Evolutionary conservation across 2,329 filamentous ascomycete genomes (phyloP), one percentile per base, ranked within the genome.

Genomic region (Cordyceps cateniannulata): DNA sequence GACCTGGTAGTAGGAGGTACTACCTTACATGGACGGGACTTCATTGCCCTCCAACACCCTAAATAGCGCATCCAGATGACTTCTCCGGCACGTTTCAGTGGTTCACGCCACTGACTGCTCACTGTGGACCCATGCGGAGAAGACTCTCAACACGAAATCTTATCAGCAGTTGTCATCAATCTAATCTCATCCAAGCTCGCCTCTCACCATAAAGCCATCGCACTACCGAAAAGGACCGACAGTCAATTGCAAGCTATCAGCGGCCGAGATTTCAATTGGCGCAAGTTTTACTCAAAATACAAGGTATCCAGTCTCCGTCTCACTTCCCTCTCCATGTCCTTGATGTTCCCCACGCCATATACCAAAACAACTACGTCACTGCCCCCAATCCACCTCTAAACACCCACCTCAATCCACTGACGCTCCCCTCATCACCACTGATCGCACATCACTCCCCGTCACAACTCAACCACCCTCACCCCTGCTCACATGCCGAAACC

Each of bases 401-500:
- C 5, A 9, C 38, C 38, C 16, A 18, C 14, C 20, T 38, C 24
- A 56, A 27, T 12, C n/a, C 25, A 22, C 32, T 12, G 5, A 7
- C 32, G 9, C 9, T 38, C n/a, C 16, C 47, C 47, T 59, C 56
- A 2, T 42, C 27, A 25, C n/a, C 22, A 25, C 8, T 16, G 12
- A 59, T 20, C 29, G 25, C 20, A 35, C 10, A 50, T 45, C 27
- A 27, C 48, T 12, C 18, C 10, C 29, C 20, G 8, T 32, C 8
- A n/a, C 14, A 29, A 51, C 9, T 22, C 40, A 29, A n/a, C 52
- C 29, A n/a, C 42, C 51, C 22, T 5, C 8, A 40, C 57, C 38
- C 49, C 61, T 62, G 65, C 69, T 65, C 57, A 53, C 40, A 88
- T 89, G 85, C 82, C 81, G 74, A 88, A 84, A 74, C 83, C 88